Evolutionary conservation across 2,329 filamentous ascomycete genomes (phyloP).

Genomic region (Pseudogymnoascus sp.): DNA sequence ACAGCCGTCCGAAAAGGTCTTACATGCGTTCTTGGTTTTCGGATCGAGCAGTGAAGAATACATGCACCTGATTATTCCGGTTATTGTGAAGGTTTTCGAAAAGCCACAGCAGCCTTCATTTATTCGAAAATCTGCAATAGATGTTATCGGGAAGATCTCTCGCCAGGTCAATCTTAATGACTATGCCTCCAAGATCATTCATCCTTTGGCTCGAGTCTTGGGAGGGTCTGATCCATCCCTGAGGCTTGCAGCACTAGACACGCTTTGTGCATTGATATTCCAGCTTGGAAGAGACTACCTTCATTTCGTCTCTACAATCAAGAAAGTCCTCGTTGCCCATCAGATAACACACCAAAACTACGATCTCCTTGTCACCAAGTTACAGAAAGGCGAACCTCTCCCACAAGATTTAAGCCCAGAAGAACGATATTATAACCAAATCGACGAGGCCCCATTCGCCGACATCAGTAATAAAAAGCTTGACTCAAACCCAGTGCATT

Average conservation of each 20-base stretch:
- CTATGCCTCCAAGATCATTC: conserved; percentile 92
- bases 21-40: conserved; percentile 94
- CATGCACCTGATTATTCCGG: conserved; percentile 96
- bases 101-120: conserved; percentile 72
- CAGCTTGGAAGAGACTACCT: conserved; percentile 93
- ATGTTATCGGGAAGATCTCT: conserved; percentile 88
- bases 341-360: conserved; percentile 88
- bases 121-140: conserved; percentile 81
- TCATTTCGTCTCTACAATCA: conserved; percentile 88
- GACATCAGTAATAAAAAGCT: conserved; percentile 89
- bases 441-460: conserved; percentile 71
- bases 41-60: conserved; percentile 95
- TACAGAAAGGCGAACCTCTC: conserved; percentile 90
- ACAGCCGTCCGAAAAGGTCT: conserved; percentile 77
- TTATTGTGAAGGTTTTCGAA: conserved; percentile 90
- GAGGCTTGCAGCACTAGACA: conserved; percentile 79
- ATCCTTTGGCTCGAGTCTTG: conserved; percentile 79
- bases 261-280: conserved; percentile 88
- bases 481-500: conserved; percentile 92
- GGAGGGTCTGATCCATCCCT: conserved; percentile 63
- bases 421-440: conserved; percentile 65
- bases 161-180: conserved; percentile 96
- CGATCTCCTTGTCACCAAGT: conserved; percentile 80
- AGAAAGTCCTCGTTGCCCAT: conserved; percentile 71
- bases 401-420: conserved; percentile 90